These are phyloP conservation scores for Hirschioporus abietinus DNA, from an alignment of 768 basidiomycete species.

Conservation along the genomic window DNA sequence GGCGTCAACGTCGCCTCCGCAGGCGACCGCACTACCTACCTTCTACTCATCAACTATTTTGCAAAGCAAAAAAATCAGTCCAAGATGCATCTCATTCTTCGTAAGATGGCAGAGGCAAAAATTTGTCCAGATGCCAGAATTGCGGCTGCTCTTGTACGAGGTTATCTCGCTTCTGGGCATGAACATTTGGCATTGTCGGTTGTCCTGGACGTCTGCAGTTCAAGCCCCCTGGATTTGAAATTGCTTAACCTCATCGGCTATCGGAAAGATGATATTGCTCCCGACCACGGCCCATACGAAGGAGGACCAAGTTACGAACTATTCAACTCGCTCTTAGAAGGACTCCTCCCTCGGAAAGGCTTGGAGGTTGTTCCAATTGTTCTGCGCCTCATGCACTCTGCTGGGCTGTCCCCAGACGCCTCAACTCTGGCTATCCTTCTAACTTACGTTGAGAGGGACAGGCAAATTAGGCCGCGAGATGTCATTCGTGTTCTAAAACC, in stretches of 20 bases:
- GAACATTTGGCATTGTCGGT: conserved; percentile 47
- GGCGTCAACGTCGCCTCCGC: conserved; percentile 1
- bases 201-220: conserved; percentile 41
- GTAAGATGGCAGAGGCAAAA: conserved; percentile 35
- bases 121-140: conserved; percentile 41
- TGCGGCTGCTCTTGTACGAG: conserved; percentile 50
- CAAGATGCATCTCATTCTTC: conserved; percentile 38
- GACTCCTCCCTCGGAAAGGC: conserved; percentile 43
- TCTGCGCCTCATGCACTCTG: conserved; percentile 50
- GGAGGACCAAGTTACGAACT: conserved; percentile 33
- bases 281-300: conserved; percentile 8
- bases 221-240: conserved; percentile 14
- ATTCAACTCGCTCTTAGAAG: conserved; percentile 58
- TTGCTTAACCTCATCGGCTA: conserved; percentile 19
- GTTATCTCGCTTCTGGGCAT: conserved; percentile 44
- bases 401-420: conserved; percentile 45
- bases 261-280: neutral
- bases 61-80: conserved; percentile 40
- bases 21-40: conserved; percentile 58
- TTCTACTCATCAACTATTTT: conserved; percentile 55
- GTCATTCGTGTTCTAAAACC: conserved; percentile 44
- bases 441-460: conserved; percentile 39
- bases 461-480: conserved; percentile 38
- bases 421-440: conserved; percentile 53
- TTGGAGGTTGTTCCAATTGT: conserved; percentile 41